Conservation (phyloP, 306 rosid genomes). For the Castanea crenata region DNA sequence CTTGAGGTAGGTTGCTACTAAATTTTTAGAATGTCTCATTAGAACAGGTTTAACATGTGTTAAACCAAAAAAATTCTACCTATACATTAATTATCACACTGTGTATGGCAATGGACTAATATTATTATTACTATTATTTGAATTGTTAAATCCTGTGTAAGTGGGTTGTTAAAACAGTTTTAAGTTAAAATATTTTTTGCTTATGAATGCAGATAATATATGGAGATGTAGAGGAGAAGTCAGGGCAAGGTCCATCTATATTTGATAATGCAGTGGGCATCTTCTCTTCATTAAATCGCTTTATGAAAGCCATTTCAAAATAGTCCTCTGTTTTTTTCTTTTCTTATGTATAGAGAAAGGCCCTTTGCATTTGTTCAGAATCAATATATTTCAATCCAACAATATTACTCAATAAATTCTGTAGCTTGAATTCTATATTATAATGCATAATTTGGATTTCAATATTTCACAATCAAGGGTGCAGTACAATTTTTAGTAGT, state of each 20-base stretch:
- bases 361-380: not conserved
- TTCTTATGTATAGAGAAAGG: not conserved
- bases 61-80: not conserved
- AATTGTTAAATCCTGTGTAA: not conserved
- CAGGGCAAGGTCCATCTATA: slow-evolving; percentile 61
- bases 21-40: not conserved
- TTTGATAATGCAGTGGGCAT: slow-evolving; percentile 74
- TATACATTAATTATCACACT: not conserved
- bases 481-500: too few species aligned
- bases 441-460: not conserved
- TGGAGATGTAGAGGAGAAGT: slow-evolving; percentile 49
- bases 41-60: not conserved
- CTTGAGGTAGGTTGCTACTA: slow-evolving; percentile 65
- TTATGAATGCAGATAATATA: slow-evolving; percentile 61
- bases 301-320: slow-evolving; percentile 74
- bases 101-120: not conserved
- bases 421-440: not conserved
- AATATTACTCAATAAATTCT: not conserved
- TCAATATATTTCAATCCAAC: not conserved
- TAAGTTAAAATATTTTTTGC: not conserved
- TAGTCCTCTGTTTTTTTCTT: slow-evolving; percentile 5
- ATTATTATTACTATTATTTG: not conserved
- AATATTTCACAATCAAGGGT: too few species aligned
- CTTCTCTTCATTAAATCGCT: slow-evolving; percentile 74
- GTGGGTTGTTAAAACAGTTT: not conserved